Conservation (phyloP, 2,329 filamentous ascomycete species). For the Xylariomycetidae sp. region DNA sequence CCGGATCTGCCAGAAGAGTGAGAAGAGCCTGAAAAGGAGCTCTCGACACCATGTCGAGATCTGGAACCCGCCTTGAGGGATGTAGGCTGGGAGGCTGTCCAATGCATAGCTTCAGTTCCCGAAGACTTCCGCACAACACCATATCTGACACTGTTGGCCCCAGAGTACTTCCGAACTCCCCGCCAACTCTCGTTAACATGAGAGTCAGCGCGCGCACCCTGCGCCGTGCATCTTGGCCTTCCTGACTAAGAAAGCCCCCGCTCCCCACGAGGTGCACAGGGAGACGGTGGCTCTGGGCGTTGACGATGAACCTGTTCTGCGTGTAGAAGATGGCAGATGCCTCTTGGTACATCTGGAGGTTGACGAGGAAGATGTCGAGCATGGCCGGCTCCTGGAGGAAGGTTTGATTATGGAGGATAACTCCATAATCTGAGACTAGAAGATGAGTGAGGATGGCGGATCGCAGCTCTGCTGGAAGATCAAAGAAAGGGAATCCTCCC, state of each 20-base stretch:
- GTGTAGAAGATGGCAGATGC: slow-evolving; percentile 27
- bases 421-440: slow-evolving; percentile 17
- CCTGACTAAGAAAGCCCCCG: slow-evolving; percentile 24
- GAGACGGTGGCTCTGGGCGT: slow-evolving; percentile 23
- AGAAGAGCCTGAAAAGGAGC: slow-evolving; percentile 32
- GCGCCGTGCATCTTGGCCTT: slow-evolving; percentile 21
- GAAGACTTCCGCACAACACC: slow-evolving; percentile 22
- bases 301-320: slow-evolving; percentile 23
- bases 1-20: slow-evolving; percentile 39
- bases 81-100: slow-evolving; percentile 17
- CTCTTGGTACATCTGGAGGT: slow-evolving; percentile 27
- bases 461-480: slow-evolving; percentile 25
- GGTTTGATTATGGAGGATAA: slow-evolving; percentile 19
- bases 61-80: slow-evolving; percentile 6
- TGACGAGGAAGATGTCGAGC: slow-evolving; percentile 24
- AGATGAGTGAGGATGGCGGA: slow-evolving; percentile 19
- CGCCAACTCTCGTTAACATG: slow-evolving; percentile 22
- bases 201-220: slow-evolving; percentile 22
- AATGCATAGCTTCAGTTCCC: slow-evolving; percentile 19
- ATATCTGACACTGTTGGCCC: slow-evolving; percentile 26
- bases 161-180: slow-evolving; percentile 24
- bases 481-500: slow-evolving; percentile 26
- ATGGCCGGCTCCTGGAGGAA: slow-evolving; percentile 11
- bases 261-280: slow-evolving; percentile 20
- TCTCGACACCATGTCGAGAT: slow-evolving; percentile 17